Evolutionary conservation across 108 stramenopile genomes (phyloP).

Genomic region (Asterionellopsis glacialis): DNA sequence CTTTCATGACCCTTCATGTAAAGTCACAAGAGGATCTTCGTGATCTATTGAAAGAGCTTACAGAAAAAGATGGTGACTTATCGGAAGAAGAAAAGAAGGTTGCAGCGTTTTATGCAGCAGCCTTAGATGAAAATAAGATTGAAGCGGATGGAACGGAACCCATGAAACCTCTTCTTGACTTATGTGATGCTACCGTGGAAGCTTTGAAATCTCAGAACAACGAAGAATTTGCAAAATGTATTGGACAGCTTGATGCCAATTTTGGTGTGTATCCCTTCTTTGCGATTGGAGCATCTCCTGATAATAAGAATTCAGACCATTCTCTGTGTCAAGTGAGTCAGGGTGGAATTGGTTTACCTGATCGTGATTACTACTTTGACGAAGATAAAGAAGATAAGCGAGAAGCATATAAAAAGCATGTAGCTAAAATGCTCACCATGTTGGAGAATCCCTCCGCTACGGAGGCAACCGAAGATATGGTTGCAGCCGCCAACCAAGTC

Average conservation of each 20-base stretch:
- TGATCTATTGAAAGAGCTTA: slow-evolving; percentile 38
- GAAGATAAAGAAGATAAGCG: slow-evolving; percentile 73
- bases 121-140: slow-evolving; percentile 69
- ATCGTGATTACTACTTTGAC: slow-evolving; percentile 84
- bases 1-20: slow-evolving; percentile 56
- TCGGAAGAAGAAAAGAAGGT: slow-evolving; percentile 51
- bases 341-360: slow-evolving; percentile 65
- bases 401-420: slow-evolving; percentile 41
- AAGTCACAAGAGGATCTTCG: slow-evolving; percentile 68
- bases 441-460: slow-evolving; percentile 19
- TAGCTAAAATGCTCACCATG: slow-evolving; percentile 57
- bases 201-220: slow-evolving; percentile 14
- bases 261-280: slow-evolving; percentile 39
- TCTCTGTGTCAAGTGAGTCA: slow-evolving; percentile 51
- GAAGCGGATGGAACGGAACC: slow-evolving; percentile 42
- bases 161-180: slow-evolving; percentile 36
- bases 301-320: slow-evolving; percentile 56
- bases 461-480: slow-evolving; percentile 14
- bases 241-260: slow-evolving; percentile 29
- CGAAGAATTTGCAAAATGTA: slow-evolving; percentile 22
- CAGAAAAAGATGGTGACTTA: slow-evolving; percentile 7
- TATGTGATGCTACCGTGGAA: slow-evolving; percentile 21
- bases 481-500: slow-evolving; percentile 31
- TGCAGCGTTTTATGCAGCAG: slow-evolving; percentile 56
- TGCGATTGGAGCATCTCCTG: slow-evolving; percentile 45